These are phyloP conservation scores for Cyanidioschyzon merolae DNA, from an alignment of 23 red algal genomes.

Conservation along the genomic window DNA sequence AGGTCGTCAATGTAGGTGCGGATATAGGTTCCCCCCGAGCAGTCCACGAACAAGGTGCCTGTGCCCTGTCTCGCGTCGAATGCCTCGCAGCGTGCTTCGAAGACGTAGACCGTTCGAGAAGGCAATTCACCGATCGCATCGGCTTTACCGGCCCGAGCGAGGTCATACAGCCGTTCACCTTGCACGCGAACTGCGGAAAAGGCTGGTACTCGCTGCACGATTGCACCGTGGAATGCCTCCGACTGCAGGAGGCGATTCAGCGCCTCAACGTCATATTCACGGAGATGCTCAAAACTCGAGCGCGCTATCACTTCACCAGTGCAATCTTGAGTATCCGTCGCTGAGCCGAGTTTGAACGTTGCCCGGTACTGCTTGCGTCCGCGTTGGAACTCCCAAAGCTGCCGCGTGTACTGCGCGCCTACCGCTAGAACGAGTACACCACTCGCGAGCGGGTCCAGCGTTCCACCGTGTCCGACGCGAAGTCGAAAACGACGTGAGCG, in stretches of 20 bases:
- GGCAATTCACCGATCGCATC: background rate
- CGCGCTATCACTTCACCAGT: background rate
- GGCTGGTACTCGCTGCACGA: conserved; percentile 14
- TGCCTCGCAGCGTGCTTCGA: background rate
- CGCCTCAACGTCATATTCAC: background rate
- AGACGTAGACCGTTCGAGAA: background rate
- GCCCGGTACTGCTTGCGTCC: conserved; percentile 20
- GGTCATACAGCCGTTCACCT: conserved; percentile 17
- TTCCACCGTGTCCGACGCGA: conserved; percentile 23
- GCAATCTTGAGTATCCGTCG: conserved; percentile 23
- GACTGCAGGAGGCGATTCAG: background rate
- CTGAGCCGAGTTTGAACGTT: conserved; percentile 9
- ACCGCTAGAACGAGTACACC: conserved; percentile 27
- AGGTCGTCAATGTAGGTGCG: conserved; percentile 1
- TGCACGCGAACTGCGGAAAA: conserved; percentile 23
- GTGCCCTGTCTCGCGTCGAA: background rate
- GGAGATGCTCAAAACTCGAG: background rate
- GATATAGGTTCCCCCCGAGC: conserved; percentile 3
- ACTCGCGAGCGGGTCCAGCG: conserved; percentile 29
- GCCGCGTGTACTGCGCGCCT: background rate
- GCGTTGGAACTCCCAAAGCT: background rate
- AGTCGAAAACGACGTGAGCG: background rate
- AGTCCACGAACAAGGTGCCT: background rate
- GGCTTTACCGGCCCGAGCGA: conserved; percentile 2
- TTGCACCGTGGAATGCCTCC: background rate